A percentile compares a stretch with the other conserved stretches of the same genome.
Evolutionary conservation across 2,329 filamentous ascomycete genomes (phyloP).

Genomic region (Pseudogymnoascus sp.): DNA sequence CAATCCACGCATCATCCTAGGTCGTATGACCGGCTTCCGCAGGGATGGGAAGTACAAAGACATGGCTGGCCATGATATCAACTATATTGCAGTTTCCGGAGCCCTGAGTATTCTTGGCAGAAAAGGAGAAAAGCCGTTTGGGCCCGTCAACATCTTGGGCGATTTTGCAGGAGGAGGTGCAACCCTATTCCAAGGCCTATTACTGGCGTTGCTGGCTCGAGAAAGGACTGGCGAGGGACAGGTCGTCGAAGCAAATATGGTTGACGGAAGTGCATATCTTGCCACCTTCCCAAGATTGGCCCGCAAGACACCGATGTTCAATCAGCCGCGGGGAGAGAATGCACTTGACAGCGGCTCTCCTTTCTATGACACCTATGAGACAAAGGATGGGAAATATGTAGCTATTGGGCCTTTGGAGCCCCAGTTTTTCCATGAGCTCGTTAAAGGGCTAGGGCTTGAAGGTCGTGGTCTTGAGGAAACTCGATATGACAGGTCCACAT

Average conservation of each 20-base stretch:
- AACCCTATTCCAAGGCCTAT: slow-evolving; percentile 70
- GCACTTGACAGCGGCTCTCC: slow-evolving; percentile 77
- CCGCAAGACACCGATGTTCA: slow-evolving; percentile 56
- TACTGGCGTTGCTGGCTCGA: slow-evolving; percentile 69
- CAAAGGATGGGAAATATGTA: slow-evolving; percentile 69
- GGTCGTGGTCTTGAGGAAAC: slow-evolving; percentile 43
- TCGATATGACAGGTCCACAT: slow-evolving; percentile 54
- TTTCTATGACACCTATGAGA: slow-evolving; percentile 86
- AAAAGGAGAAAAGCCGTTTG: slow-evolving; percentile 59
- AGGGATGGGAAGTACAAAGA: slow-evolving; percentile 74
- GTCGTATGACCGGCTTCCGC: slow-evolving; percentile 82
- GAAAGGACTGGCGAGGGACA: slow-evolving; percentile 63
- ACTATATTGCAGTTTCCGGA: slow-evolving; percentile 86
- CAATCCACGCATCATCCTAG: slow-evolving; percentile 74
- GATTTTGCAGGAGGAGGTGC: slow-evolving; percentile 90
- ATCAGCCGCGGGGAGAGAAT: slow-evolving; percentile 62
- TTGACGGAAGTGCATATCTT: slow-evolving; percentile 77
- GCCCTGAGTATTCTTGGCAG: slow-evolving; percentile 71
- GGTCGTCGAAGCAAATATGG: slow-evolving; percentile 94
- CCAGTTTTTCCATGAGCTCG: slow-evolving; percentile 66
- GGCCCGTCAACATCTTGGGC: slow-evolving; percentile 76
- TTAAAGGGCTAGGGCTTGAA: slow-evolving; percentile 58
- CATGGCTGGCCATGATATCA: slow-evolving; percentile 95
- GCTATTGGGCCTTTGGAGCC: slow-evolving; percentile 88
- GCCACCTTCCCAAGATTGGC: slow-evolving; percentile 68